Base-by-base conservation (phyloP, 768 basidiomycete genomes). In the Dendrothele bispora region DNA sequence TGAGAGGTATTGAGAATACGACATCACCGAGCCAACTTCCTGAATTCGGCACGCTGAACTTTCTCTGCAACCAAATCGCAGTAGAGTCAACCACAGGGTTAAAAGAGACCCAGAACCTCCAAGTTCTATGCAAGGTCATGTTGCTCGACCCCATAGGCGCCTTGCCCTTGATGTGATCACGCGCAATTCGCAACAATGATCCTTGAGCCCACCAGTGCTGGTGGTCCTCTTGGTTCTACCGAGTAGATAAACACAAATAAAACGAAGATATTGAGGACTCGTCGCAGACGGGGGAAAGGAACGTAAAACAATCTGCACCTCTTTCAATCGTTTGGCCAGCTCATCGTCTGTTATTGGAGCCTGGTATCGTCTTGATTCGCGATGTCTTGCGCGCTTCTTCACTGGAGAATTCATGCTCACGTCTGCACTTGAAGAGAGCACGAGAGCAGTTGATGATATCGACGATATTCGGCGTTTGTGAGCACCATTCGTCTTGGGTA, bases 11-110 rank as follows among this genome's bases (percentile, higher is more conserved):
- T 14, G 81, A 75, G 60, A 87, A 87, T 4, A 84, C 65, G 5
- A 61, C 61, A 49, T 84, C 84, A 14, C 74, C 72, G 5, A 66
- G 65, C 87, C 87, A 88, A 30, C 66, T 51, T 2, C 86, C 86
- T 3, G 84, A 84, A 5, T 68, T 61, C 0, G 84, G 84, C 11
- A 88, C 73, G 52, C 83, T 74, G 50, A 91, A 89, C 63, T 91
- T 91, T 54, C 74, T 73, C 57, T 89, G 83, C 34, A 90, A 56
- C 88, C 88, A 91, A 30, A 89, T 88, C 3, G 87, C 86, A 7
- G 88, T 90, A 17, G 78, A 80, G 55, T 89, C 86, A 54, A 74
- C 81, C 48, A 82, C 82, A 11, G 80, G 78, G 57, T 90, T 89
- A 56, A 80, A 71, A 3, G 88, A 87, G n/a, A 91, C 59, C 88